Conservation (phyloP, 2,329 filamentous ascomycete species). For the Epichloe elymi region DNA sequence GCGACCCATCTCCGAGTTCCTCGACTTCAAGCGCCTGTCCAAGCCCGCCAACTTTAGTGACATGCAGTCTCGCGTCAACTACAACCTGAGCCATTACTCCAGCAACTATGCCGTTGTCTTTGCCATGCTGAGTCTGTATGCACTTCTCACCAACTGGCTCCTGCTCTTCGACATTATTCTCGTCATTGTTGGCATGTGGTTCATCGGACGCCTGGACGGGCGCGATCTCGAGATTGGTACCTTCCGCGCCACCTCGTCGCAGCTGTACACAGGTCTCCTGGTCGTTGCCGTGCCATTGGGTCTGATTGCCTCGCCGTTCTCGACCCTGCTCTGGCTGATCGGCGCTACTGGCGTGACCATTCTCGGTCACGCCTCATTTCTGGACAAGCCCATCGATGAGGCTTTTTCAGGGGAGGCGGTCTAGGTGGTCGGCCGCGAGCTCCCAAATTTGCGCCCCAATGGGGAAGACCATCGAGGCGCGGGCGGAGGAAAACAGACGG, state of each 20-base stretch:
- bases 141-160: constrained; percentile 72
- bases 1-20: constrained; percentile 80
- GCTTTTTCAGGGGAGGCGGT: constrained; percentile 99
- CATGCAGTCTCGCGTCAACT: constrained; percentile 85
- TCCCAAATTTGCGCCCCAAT: constrained; percentile 86
- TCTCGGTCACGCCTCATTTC: constrained; percentile 82
- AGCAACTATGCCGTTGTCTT: constrained; percentile 97
- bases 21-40: constrained; percentile 88
- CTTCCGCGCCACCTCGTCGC: constrained; percentile 72
- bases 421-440: constrained; percentile 99
- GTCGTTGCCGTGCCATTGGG: constrained; percentile 74
- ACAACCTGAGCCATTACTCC: constrained; percentile 93
- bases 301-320: constrained; percentile 72
- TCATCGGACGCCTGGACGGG: constrained; percentile 82
- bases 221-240: constrained; percentile 77
- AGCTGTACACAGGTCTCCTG: constrained; percentile 84
- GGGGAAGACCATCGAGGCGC: constrained; percentile 99
- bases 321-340: constrained; percentile 85
- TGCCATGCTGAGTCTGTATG: constrained; percentile 91
- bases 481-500: constrained; percentile 50
- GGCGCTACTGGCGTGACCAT: constrained; percentile 90
- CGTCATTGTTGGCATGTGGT: constrained; percentile 73
- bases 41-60: constrained; percentile 88
- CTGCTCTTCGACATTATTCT: constrained; percentile 90
- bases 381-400: constrained; percentile 99